Percentiles rank a stretch among this genome's conserved stretches.
These are phyloP conservation scores for Calonectria pteridis DNA, from an alignment of 2,329 filamentous ascomycete genomes.

Conservation along the genomic window DNA sequence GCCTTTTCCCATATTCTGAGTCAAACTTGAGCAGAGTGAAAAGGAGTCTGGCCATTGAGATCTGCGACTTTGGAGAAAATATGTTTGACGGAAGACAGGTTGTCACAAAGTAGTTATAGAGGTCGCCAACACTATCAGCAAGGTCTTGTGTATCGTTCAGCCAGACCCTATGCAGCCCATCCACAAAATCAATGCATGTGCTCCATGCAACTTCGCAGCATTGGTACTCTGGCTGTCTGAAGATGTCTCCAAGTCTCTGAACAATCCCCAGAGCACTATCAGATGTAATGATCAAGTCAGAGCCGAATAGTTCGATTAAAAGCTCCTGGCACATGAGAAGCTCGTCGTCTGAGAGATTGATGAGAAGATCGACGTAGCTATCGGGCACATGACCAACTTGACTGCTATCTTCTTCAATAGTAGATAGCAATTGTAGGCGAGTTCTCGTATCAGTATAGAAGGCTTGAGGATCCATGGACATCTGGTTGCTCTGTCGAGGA, in stretches of 20 bases:
- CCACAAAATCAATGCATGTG: constrained; percentile 76
- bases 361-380: constrained; percentile 62
- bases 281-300: constrained; percentile 63
- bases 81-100: constrained; percentile 75
- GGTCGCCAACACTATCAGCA: constrained; percentile 75
- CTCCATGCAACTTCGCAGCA: constrained; percentile 81
- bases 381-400: constrained; percentile 64
- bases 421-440: constrained; percentile 59
- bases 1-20: constrained; percentile 73
- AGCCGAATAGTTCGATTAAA: constrained; percentile 64
- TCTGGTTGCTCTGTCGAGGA: constrained; percentile 59
- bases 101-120: constrained; percentile 84
- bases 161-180: constrained; percentile 75
- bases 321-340: constrained; percentile 65
- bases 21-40: constrained; percentile 76
- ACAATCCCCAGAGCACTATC: constrained; percentile 63
- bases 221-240: constrained; percentile 71
- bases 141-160: constrained; percentile 69
- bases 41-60: constrained; percentile 76
- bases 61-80: constrained; percentile 77
- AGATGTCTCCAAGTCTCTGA: constrained; percentile 63
- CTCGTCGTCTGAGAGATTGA: constrained; percentile 64
- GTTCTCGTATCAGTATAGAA: constrained; percentile 63
- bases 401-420: constrained; percentile 56
- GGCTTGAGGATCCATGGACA: constrained; percentile 57